Evolutionary conservation across 495 filamentous ascomycete species (phyloP).

Genomic region (Apodospora peruviana): DNA sequence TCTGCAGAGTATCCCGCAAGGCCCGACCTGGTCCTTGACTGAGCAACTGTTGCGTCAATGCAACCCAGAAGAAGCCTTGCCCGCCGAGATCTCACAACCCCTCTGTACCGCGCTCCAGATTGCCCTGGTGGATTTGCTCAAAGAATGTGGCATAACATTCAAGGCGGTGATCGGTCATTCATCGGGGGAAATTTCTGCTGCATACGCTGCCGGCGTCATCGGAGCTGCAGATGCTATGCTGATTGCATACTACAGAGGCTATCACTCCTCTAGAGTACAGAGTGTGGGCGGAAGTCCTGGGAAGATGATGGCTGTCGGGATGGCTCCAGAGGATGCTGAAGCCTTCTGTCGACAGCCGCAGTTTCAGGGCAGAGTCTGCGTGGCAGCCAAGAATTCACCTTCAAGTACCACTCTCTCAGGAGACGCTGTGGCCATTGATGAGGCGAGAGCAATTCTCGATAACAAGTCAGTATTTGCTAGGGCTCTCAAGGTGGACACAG

Average conservation of each 20-base stretch:
- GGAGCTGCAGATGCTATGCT: slow-evolving; percentile 41
- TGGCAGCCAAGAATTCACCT: slow-evolving; percentile 29
- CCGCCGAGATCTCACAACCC: slow-evolving; percentile 24
- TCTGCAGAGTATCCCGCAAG: neutral
- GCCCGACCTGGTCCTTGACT: neutral
- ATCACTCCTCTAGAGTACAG: slow-evolving; percentile 9
- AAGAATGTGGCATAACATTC: slow-evolving; percentile 38
- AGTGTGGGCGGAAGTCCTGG: slow-evolving; percentile 14
- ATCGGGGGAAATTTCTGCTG: slow-evolving; percentile 50
- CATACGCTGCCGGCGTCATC: slow-evolving; percentile 35
- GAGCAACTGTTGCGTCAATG: neutral
- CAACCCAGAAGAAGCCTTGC: neutral
- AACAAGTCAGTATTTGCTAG: slow-evolving; percentile 9
- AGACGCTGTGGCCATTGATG: slow-evolving; percentile 27
- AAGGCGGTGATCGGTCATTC: slow-evolving; percentile 52
- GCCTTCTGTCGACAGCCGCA: neutral
- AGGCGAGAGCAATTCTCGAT: slow-evolving; percentile 19
- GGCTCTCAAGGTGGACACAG: slow-evolving; percentile 39
- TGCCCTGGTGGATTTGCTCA: slow-evolving; percentile 42
- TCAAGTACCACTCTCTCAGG: neutral
- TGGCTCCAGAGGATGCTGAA: slow-evolving; percentile 21
- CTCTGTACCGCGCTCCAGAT: slow-evolving; percentile 44
- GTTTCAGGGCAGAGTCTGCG: neutral
- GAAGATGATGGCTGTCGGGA: slow-evolving; percentile 39
- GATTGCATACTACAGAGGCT: slow-evolving; percentile 38